Evolutionary conservation across 2,329 filamentous ascomycete species (phyloP).

Genomic region (Sporothrix pseudoabietina): DNA sequence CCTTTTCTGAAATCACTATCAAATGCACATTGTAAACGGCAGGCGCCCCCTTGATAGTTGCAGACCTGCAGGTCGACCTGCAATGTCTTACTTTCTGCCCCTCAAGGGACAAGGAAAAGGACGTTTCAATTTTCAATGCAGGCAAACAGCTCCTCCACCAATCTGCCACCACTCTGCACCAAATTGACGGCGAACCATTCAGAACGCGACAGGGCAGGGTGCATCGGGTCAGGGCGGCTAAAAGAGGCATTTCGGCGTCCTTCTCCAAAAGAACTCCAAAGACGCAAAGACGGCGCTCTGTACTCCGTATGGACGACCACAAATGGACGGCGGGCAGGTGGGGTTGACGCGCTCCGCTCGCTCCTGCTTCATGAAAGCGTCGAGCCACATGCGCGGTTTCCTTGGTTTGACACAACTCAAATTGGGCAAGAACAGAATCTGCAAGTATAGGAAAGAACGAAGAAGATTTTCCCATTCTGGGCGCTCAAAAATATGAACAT

Average conservation of each 20-base stretch:
- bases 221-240: conserved; percentile 32
- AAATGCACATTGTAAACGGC: background rate
- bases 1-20: background rate
- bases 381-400: conserved; percentile 27
- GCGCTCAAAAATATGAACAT: background rate
- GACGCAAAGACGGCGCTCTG: background rate
- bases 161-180: conserved; percentile 14
- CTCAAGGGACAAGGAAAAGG: background rate
- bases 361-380: conserved; percentile 27
- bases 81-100: conserved; percentile 14
- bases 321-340: conserved; percentile 28
- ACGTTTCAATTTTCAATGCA: background rate
- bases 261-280: conserved; percentile 5
- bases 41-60: background rate
- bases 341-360: conserved; percentile 32
- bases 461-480: background rate
- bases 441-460: conserved; percentile 6
- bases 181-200: conserved; percentile 24
- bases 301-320: background rate
- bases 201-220: conserved; percentile 29
- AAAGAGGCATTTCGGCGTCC: conserved; percentile 15
- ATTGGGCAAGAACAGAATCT: conserved; percentile 12
- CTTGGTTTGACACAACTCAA: background rate
- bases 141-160: background rate
- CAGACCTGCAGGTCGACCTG: conserved; percentile 3